Conservation (phyloP, 352 stramenopile genomes). For the Globisporangium perplexum region DNA sequence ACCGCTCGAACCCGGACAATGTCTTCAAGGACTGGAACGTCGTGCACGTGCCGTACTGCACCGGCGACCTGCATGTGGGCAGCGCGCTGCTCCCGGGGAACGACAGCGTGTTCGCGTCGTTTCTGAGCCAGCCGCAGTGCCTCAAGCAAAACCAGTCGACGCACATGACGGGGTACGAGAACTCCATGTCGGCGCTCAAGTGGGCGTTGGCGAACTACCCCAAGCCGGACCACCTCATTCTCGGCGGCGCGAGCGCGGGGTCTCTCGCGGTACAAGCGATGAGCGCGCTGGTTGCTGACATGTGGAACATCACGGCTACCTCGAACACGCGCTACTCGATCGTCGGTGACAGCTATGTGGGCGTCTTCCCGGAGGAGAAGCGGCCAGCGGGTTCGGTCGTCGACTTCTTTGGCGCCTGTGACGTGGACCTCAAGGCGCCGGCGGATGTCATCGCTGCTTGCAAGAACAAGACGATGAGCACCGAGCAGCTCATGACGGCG, state of each 20-base stretch:
- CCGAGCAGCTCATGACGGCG: constrained; percentile 30
- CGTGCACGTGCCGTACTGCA: constrained; percentile 51
- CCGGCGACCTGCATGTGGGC: constrained; percentile 37
- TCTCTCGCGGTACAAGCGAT: constrained; percentile 29
- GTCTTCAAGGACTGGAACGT: constrained; percentile 46
- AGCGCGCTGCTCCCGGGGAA: constrained; percentile 7
- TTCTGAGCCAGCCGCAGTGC: constrained; percentile 20
- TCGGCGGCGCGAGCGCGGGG: constrained; percentile 28
- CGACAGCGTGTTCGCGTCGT: constrained; percentile 5
- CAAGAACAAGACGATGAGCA: constrained; percentile 18
- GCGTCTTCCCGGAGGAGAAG: constrained; percentile 23
- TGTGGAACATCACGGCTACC: constrained; percentile 34
- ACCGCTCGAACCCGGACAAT: constrained; percentile 30
- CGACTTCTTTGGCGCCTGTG: constrained; percentile 30
- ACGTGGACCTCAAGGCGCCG: constrained; percentile 19
- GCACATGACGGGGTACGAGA: constrained; percentile 31
- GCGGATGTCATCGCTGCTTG: constrained; percentile 14
- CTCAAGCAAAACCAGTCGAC: constrained; percentile 20
- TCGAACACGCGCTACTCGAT: constrained; percentile 27
- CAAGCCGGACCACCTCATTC: constrained; percentile 22
- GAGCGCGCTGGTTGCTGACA: constrained; percentile 17
- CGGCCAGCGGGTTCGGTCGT: constrained; percentile 18
- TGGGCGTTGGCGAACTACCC: constrained; percentile 38
- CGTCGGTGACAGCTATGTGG: constrained; percentile 37
- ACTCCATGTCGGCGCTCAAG: constrained; percentile 26